Percentiles rank a stretch among this genome's conserved stretches.
Conservation (phyloP, 306 rosid genomes). For the Cyamopsis tetragonoloba region DNA sequence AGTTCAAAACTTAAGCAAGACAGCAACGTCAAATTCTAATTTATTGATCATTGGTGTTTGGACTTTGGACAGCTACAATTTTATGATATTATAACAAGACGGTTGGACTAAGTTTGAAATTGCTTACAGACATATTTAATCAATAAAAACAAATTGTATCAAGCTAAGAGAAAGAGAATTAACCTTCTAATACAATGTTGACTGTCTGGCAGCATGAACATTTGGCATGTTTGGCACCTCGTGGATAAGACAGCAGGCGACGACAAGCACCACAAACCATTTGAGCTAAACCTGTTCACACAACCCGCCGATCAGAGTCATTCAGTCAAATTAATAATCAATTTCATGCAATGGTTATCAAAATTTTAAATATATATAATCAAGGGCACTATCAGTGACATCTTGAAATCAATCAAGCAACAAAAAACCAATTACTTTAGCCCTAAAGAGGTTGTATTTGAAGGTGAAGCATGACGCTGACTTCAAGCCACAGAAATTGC, state of each 20-base stretch:
- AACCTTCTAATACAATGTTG: conserved; percentile 83
- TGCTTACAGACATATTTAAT: no score
- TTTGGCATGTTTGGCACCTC: conserved; percentile 65
- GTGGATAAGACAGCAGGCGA: conserved; percentile 66
- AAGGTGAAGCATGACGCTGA: not conserved
- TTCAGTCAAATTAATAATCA: conserved; percentile 12
- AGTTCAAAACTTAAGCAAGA: conserved; percentile 7
- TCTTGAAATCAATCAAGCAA: not conserved
- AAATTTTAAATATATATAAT: not conserved
- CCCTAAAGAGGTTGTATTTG: not conserved
- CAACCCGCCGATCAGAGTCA: not conserved
- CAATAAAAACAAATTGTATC: no score
- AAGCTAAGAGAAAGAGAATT: conserved; percentile 11
- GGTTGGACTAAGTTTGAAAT: not conserved
- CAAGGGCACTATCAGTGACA: not conserved
- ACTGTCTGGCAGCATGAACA: conserved; percentile 82
- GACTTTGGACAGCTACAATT: not conserved
- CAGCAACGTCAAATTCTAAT: conserved; percentile 10
- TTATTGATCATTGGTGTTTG: conserved; percentile 5
- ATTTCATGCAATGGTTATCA: not conserved
- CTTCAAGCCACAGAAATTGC: not conserved
- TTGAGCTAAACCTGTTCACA: conserved; percentile 66
- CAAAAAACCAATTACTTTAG: not conserved
- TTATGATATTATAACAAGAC: not conserved
- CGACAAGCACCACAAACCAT: conserved; percentile 93